Conservation (phyloP, 345 rosid genomes). For the Arabidopsis thaliana region DNA sequence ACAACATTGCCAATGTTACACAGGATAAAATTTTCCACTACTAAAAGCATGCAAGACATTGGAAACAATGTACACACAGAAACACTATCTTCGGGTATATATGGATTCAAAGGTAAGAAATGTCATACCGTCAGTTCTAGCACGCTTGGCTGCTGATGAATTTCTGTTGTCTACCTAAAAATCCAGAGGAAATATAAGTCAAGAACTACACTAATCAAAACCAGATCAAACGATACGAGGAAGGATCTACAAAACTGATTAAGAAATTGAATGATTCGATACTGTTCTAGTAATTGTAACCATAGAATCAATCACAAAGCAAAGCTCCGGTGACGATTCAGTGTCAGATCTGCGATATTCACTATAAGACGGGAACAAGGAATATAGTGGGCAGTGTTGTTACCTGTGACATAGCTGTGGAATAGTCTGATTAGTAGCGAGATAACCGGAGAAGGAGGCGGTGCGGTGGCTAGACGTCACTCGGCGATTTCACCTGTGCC, state of each 20-base stretch:
- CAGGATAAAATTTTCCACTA: background rate
- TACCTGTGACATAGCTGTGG: slow-evolving; percentile 44
- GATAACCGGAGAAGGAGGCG: slow-evolving; percentile 16
- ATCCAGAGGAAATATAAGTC: slow-evolving; percentile 5
- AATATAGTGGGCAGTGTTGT: slow-evolving; percentile 25
- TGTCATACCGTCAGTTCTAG: slow-evolving; percentile 89
- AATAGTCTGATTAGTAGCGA: background rate
- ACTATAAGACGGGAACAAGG: background rate
- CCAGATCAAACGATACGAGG: slow-evolving; percentile 7
- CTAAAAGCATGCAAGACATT: background rate
- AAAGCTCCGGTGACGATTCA: slow-evolving; percentile 22
- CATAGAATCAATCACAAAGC: slow-evolving; percentile 7
- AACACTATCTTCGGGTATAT: background rate
- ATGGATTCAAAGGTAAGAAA: slow-evolving; percentile 8
- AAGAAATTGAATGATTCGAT: slow-evolving; percentile 17
- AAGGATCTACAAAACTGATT: slow-evolving; percentile 1
- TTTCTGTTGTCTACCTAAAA: slow-evolving; percentile 92
- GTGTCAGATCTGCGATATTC: slow-evolving; percentile 39
- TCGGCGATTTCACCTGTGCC: slow-evolving; percentile 32
- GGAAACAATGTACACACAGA: background rate
- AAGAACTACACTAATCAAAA: too few relatives aligned
- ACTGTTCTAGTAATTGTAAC: background rate
- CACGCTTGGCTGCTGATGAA: slow-evolving; percentile 96
- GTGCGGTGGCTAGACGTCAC: slow-evolving; percentile 22
- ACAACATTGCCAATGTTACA: background rate